Percentiles rank a stretch among this genome's conserved stretches.
These are phyloP conservation scores for Tricholoma flavovirens DNA, from an alignment of 768 basidiomycete species.

Conservation along the genomic window DNA sequence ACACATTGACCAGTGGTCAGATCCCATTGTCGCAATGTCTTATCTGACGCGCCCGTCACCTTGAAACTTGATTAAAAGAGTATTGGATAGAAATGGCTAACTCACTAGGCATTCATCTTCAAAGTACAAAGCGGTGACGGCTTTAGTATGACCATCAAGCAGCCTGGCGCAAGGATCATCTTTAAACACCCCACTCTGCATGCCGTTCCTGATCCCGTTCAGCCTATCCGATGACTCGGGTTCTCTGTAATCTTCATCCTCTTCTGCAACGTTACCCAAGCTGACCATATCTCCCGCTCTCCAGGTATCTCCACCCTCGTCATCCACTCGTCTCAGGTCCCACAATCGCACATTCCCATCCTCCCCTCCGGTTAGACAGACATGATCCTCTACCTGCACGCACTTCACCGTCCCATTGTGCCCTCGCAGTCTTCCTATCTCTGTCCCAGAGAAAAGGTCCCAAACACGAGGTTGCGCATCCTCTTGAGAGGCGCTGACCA, in stretches of 20 bases:
- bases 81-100: conserved; percentile 10
- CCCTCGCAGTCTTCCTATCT: conserved; percentile 80
- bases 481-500: conserved; percentile 83
- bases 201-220: conserved; percentile 36
- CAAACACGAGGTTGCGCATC: conserved; percentile 88
- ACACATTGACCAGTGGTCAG: conserved; percentile 96
- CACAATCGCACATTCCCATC: conserved; percentile 85
- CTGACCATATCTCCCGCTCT: conserved; percentile 47
- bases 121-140: conserved; percentile 91
- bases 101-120: conserved; percentile 89
- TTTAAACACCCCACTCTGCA: conserved; percentile 30
- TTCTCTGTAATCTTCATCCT: conserved; percentile 49
- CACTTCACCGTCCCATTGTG: conserved; percentile 81
- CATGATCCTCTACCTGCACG: conserved; percentile 85
- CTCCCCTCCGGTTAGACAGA: conserved; percentile 86
- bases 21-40: conserved; percentile 98
- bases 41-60: conserved; percentile 98
- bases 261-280: conserved; percentile 60
- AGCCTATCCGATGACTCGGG: conserved; percentile 32
- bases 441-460: conserved; percentile 88
- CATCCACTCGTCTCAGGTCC: conserved; percentile 84
- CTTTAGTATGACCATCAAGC: conserved; percentile 88
- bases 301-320: conserved; percentile 61
- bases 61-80: conserved; percentile 26
- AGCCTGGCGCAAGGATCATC: conserved; percentile 64